These are phyloP conservation scores for Dissophora ornata DNA, from an alignment of 192 early-diverging fungal species.

Conservation along the genomic window DNA sequence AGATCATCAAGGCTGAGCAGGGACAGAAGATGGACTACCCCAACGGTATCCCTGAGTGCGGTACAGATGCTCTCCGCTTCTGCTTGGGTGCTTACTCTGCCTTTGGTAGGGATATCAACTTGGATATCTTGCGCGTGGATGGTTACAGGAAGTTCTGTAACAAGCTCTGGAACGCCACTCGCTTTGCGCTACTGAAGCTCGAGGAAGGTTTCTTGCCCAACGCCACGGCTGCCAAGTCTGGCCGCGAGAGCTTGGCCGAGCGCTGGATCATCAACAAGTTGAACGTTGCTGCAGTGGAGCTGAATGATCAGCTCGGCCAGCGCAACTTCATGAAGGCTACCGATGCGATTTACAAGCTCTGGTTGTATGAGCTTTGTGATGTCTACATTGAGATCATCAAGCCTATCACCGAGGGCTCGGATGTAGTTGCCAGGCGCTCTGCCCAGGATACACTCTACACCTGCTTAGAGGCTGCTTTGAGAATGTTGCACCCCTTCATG, in stretches of 20 bases:
- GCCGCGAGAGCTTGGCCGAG: slow-evolving; percentile 90
- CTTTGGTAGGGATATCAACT: slow-evolving; percentile 87
- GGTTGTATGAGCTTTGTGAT: slow-evolving; percentile 97
- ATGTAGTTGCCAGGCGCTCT: slow-evolving; percentile 66
- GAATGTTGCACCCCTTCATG: slow-evolving; percentile 97
- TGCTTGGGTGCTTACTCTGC: slow-evolving; percentile 83
- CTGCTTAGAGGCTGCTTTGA: slow-evolving; percentile 91
- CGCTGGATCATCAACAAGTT: slow-evolving; percentile 94
- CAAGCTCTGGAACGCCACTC: slow-evolving; percentile 99
- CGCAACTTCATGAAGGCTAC: slow-evolving; percentile 96
- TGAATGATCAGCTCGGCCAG: slow-evolving; percentile 79
- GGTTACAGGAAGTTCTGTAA: slow-evolving; percentile 99
- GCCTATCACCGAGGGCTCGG: slow-evolving; percentile 82
- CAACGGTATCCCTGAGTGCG: slow-evolving; percentile 97
- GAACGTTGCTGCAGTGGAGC: slow-evolving; percentile 81
- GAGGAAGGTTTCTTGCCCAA: slow-evolving; percentile 87
- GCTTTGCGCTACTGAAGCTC: slow-evolving; percentile 95
- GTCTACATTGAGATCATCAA: slow-evolving; percentile 92
- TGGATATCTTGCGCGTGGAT: slow-evolving; percentile 96
- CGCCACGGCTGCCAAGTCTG: slow-evolving; percentile 66
- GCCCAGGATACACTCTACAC: slow-evolving; percentile 94
- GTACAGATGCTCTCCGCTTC: slow-evolving; percentile 94
- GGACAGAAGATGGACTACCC: slow-evolving; percentile 92
- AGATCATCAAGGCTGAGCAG: slow-evolving; percentile 87
- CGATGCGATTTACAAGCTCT: slow-evolving; percentile 89